These are phyloP conservation scores for Paecilomyces niveus DNA, from an alignment of 2,329 filamentous ascomycete species.

Conservation along the genomic window DNA sequence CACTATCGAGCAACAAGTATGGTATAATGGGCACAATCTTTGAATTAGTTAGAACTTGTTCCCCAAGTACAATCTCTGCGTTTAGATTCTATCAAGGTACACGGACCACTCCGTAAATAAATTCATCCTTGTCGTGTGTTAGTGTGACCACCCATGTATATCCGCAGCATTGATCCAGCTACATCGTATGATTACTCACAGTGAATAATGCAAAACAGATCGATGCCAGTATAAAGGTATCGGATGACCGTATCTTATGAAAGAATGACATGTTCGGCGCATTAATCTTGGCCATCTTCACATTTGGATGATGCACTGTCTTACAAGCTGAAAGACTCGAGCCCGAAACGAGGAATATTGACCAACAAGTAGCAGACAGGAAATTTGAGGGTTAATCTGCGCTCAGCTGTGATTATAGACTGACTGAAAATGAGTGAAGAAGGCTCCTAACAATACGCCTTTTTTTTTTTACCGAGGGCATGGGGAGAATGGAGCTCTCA, in stretches of 20 bases:
- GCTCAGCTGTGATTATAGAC: not conserved
- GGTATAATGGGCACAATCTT: not conserved
- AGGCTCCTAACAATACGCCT: not conserved
- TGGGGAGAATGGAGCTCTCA: not conserved
- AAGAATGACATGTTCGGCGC: not conserved
- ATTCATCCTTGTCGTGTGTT: not conserved
- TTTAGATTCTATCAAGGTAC: not conserved
- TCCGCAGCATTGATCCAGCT: not conserved
- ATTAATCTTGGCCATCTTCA: not conserved
- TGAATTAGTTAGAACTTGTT: not conserved
- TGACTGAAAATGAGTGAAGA: not conserved
- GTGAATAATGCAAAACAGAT: conserved; percentile 1
- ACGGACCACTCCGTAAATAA: not conserved
- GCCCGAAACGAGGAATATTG: not conserved
- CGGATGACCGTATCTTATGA: not conserved
- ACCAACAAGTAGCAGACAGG: not conserved
- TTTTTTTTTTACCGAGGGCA: not conserved
- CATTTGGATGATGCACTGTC: not conserved
- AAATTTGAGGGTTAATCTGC: not conserved
- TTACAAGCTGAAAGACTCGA: not conserved
- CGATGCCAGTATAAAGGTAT: not conserved
- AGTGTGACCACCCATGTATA: not conserved
- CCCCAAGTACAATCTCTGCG: not conserved
- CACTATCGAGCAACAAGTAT: not conserved
- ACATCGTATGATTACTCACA: not conserved